Conservation (phyloP, 805 yeast species). For the Wickerhamomyces kurtzmanii region DNA sequence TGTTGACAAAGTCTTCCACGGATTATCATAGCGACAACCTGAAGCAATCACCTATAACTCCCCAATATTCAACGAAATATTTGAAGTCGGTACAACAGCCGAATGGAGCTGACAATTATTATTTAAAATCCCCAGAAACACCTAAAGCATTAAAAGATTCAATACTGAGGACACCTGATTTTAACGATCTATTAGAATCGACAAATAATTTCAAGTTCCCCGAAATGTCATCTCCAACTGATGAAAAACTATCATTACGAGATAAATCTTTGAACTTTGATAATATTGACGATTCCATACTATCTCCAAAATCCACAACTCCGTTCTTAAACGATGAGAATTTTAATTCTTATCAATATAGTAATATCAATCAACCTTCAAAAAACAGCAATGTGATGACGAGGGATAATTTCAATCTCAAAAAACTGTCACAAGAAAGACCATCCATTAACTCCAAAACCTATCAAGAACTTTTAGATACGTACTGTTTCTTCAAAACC, state of each 20-base stretch:
- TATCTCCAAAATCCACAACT: too few species aligned
- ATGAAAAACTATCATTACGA: too few species aligned
- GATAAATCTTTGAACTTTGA: too few species aligned
- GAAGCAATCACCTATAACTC: not conserved
- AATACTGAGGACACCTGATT: slow-evolving; percentile 3
- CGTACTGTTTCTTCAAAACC: slow-evolving; percentile 47
- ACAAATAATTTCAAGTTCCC: slow-evolving; percentile 1
- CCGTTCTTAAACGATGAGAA: not conserved
- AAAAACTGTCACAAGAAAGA: slow-evolving; percentile 9
- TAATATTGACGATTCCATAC: too few species aligned
- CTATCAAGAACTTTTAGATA: slow-evolving; percentile 46
- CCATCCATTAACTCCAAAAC: slow-evolving; percentile 37
- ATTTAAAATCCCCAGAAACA: slow-evolving; percentile 16
- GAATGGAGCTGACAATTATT: not conserved
- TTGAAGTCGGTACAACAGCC: not conserved
- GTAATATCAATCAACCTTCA: not conserved
- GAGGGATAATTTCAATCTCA: not conserved
- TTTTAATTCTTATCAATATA: not conserved
- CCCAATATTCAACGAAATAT: not conserved
- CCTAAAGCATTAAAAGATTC: slow-evolving; percentile 12
- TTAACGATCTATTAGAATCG: slow-evolving; percentile 5
- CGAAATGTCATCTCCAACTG: too few species aligned
- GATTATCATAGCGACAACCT: not conserved
- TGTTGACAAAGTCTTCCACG: slow-evolving; percentile 7
- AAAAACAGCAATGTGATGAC: not conserved